Evolutionary conservation across 2,329 filamentous ascomycete species (phyloP).

Genomic region (Penicillium nordicum): DNA sequence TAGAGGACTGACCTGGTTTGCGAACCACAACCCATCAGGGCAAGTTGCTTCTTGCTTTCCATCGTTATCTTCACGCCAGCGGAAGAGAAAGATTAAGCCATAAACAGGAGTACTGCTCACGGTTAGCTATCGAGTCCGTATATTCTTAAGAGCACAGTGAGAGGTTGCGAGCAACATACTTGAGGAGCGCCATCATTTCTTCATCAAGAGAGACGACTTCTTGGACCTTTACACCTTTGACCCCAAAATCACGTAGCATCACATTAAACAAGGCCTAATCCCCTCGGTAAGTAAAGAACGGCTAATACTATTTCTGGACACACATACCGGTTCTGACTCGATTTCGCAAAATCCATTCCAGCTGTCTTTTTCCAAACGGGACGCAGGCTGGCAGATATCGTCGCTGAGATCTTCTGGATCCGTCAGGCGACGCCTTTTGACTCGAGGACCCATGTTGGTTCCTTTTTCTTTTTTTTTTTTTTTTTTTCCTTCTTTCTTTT

Average conservation of each 20-base stretch:
- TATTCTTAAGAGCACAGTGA: neutral
- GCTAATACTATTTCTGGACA: neutral
- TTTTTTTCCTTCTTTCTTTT: too few species aligned
- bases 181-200: constrained; percentile 59
- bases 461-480: too few species aligned
- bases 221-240: constrained; percentile 67
- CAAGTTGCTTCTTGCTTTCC: constrained; percentile 53
- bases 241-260: constrained; percentile 75
- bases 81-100: constrained; percentile 86
- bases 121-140: constrained; percentile 1
- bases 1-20: constrained; percentile 66
- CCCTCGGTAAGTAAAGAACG: neutral
- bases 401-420: constrained; percentile 21
- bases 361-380: constrained; percentile 37
- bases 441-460: constrained; percentile 28
- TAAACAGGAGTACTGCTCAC: constrained; percentile 64
- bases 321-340: constrained; percentile 77
- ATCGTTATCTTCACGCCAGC: constrained; percentile 60
- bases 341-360: constrained; percentile 62
- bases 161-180: constrained; percentile 45
- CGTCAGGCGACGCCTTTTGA: constrained; percentile 30
- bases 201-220: constrained; percentile 74
- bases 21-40: constrained; percentile 78
- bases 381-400: constrained; percentile 32
- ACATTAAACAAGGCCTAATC: constrained; percentile 75